These are phyloP conservation scores for Effrenium voratum DNA, from an alignment of 73 alveolate species.

Conservation along the genomic window DNA sequence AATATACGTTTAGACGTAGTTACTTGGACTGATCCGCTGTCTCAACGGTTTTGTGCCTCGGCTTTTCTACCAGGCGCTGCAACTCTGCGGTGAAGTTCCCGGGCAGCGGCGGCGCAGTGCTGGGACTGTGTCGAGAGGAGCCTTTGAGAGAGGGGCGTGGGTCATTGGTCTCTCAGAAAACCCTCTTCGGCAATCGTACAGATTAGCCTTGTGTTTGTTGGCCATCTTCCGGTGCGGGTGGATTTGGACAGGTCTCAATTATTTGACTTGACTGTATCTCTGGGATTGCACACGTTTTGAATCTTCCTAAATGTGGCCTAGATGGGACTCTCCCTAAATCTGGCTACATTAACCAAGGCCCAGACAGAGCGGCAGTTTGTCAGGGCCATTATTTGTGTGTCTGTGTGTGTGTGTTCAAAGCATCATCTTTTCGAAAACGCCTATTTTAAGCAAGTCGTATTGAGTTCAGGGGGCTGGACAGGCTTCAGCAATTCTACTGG, in stretches of 20 bases:
- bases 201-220: neutral
- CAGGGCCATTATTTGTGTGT: too few relatives aligned
- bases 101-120: conserved; percentile 92
- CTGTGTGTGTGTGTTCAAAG: too few relatives aligned
- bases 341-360: too few relatives aligned
- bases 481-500: too few relatives aligned
- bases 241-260: neutral
- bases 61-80: conserved; percentile 12
- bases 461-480: too few relatives aligned
- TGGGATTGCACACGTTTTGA: neutral
- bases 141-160: neutral
- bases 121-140: conserved; percentile 37
- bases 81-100: conserved; percentile 72
- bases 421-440: too few relatives aligned
- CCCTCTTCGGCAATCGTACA: neutral
- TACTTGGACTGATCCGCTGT: too few relatives aligned
- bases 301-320: neutral
- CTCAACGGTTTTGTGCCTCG: neutral
- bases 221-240: too few relatives aligned
- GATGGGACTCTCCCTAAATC: too few relatives aligned
- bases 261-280: neutral
- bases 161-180: neutral
- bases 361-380: too few relatives aligned
- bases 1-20: too few relatives aligned
- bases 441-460: too few relatives aligned